A percentile compares a stretch with the other conserved stretches of the same genome.
These are phyloP conservation scores for Cercospora citrullina DNA, from an alignment of 2,329 filamentous ascomycete genomes.

Conservation along the genomic window DNA sequence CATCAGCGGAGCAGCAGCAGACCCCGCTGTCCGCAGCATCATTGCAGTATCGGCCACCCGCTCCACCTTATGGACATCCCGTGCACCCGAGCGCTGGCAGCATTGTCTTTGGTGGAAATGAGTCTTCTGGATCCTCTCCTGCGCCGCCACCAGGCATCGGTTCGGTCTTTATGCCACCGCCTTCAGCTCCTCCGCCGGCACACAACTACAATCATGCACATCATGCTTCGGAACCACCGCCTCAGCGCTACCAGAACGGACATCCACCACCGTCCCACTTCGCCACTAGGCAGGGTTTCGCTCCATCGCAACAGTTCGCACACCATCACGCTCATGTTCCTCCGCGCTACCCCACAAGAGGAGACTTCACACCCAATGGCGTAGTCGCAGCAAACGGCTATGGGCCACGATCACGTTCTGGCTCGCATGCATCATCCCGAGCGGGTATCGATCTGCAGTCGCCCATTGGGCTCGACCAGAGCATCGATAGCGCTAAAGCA, in stretches of 20 bases:
- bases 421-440: constrained; percentile 31
- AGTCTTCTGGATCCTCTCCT: constrained; percentile 43
- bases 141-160: constrained; percentile 34
- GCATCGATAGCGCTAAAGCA: constrained; percentile 16
- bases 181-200: constrained; percentile 20
- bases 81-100: constrained; percentile 32
- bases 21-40: constrained; percentile 30
- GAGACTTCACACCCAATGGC: constrained; percentile 28
- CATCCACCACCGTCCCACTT: constrained; percentile 17
- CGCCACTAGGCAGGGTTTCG: constrained; percentile 24
- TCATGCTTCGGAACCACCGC: constrained; percentile 31
- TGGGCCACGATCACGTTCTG: constrained; percentile 28
- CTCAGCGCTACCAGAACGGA: constrained; percentile 13
- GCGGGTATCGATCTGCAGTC: constrained; percentile 28
- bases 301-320: constrained; percentile 17
- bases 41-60: constrained; percentile 19
- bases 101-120: constrained; percentile 44
- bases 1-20: constrained; percentile 30
- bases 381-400: constrained; percentile 22
- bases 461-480: constrained; percentile 23
- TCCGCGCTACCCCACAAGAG: constrained; percentile 33
- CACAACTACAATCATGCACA: constrained; percentile 30
- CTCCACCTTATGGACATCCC: constrained; percentile 23
- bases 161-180: constrained; percentile 27
- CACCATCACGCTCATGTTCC: constrained; percentile 26